phyloP scores from a whole-genome alignment of 257 asterid species.

The Dorcoceras hygrometricum region DNA sequence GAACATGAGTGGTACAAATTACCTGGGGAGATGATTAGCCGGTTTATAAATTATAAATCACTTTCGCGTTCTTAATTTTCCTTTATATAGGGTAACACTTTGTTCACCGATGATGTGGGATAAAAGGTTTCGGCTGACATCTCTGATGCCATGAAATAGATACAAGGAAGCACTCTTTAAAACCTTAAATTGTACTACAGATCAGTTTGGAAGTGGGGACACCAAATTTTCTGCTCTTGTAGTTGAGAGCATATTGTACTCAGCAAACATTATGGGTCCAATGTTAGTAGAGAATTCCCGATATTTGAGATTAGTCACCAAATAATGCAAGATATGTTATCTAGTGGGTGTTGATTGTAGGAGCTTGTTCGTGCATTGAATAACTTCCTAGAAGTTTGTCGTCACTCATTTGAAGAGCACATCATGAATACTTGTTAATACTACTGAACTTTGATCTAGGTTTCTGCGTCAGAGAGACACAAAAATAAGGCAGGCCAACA shows the following conservation, averaged over 20 bases:
- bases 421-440: constrained; percentile 6
- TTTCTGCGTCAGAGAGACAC: constrained; percentile 48
- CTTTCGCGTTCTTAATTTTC: no score
- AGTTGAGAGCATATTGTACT: neutral
- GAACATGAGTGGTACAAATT: no score
- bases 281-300: neutral
- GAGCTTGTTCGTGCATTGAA: neutral
- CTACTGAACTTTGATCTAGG: constrained; percentile 38
- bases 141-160: neutral
- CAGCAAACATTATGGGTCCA: neutral
- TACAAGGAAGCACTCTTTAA: neutral
- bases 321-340: neutral
- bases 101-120: no score
- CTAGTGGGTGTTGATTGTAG: neutral
- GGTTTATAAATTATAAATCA: no score
- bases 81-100: no score
- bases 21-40: no score
- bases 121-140: no score
- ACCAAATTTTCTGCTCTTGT: neutral
- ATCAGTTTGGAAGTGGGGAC: neutral
- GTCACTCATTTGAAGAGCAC: neutral
- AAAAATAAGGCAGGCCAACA: constrained; percentile 51
- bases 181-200: neutral
- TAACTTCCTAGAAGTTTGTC: constrained; percentile 5
- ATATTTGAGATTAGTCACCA: neutral